A percentile compares a stretch with the other conserved stretches of the same genome.
phyloP scores from a whole-genome alignment of 2,329 filamentous ascomycete species.

The Botryosphaeria dothidea region DNA sequence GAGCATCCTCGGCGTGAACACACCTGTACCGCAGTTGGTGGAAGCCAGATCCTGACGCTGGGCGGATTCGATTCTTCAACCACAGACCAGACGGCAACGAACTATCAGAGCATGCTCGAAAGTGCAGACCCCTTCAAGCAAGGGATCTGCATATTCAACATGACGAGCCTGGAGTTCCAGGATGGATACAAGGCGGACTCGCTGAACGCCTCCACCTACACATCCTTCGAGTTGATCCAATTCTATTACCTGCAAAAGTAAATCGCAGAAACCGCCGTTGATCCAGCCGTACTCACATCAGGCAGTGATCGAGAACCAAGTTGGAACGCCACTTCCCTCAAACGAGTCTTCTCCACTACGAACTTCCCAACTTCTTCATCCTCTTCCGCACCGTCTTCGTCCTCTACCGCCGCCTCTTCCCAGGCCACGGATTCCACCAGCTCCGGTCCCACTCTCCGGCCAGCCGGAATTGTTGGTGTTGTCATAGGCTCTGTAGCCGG shows the following conservation, averaged over 20 bases:
- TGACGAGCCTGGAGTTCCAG: background rate
- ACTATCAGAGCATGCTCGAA: background rate
- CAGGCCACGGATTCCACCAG: background rate
- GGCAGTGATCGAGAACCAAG: background rate
- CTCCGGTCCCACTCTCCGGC: background rate
- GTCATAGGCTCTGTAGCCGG: background rate
- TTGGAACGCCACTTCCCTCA: background rate
- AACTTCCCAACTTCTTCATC: background rate
- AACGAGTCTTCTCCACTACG: background rate
- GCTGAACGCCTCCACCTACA: background rate
- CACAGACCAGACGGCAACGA: background rate
- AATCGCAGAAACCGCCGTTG: background rate
- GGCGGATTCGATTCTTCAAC: slow-evolving; percentile 6
- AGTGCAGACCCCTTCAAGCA: background rate
- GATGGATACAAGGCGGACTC: background rate
- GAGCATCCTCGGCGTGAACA: slow-evolving; percentile 2
- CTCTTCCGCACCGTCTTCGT: background rate
- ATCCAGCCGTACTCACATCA: background rate
- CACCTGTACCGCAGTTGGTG: slow-evolving; percentile 19
- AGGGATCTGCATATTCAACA: slow-evolving; percentile 8
- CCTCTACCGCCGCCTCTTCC: background rate
- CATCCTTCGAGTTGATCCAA: background rate
- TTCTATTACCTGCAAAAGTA: background rate
- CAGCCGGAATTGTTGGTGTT: background rate
- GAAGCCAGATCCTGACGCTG: slow-evolving; percentile 18